Base-by-base conservation (phyloP, 2,329 filamentous ascomycete species). In the Phyllosticta paracitricarpa region DNA sequence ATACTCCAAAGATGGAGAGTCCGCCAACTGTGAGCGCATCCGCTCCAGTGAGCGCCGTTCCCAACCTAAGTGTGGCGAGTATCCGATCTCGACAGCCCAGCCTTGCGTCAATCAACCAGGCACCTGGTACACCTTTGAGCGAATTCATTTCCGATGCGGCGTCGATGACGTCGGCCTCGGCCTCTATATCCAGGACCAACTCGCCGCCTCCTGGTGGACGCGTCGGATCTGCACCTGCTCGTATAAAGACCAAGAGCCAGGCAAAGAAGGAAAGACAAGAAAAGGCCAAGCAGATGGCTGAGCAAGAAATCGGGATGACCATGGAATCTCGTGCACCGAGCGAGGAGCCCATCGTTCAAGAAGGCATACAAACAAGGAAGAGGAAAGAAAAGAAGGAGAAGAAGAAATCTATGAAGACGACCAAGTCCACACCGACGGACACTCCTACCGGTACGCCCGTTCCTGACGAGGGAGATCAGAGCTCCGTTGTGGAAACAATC, bases 81-180 rank as follows among this genome's bases (percentile, higher is more conserved):
- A 66, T 79, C 17, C 72, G 78, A 7, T 81, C 79, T 22, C 75
- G 81, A 26, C 78, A 83, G 67, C 76, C 78, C 5, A 82, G 77
- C 63, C 72, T 85, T 12, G 81, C 82, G 7, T 85, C 83, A 1
- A 73, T 80, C 57, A 83, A 87, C 61, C 78, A 82, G 6, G 40
- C 40, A 48, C 88, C 89, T n/a, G 85, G 84, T 28, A 91, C 89
- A 0, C 88, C 89, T 0, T 82, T 77, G 1, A 91, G 88, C 68
- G 89, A 92, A 68, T 78, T 84, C 61, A 79, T 89, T 40, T 91
- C 88, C n/a, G 89, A 93, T 69, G 89, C 83, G 60, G 85, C 88
- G 10, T 91, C 88, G 0, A 78, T 91, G 24, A 81, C 89, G 4
- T 92, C 89, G 17, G 81, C 85, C 2, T 92, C 89, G 17, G 81